A percentile compares a stretch with the other conserved stretches of the same genome.
Evolutionary conservation across 2,329 filamentous ascomycete species (phyloP).

Genomic region (Polychaeton citri): DNA sequence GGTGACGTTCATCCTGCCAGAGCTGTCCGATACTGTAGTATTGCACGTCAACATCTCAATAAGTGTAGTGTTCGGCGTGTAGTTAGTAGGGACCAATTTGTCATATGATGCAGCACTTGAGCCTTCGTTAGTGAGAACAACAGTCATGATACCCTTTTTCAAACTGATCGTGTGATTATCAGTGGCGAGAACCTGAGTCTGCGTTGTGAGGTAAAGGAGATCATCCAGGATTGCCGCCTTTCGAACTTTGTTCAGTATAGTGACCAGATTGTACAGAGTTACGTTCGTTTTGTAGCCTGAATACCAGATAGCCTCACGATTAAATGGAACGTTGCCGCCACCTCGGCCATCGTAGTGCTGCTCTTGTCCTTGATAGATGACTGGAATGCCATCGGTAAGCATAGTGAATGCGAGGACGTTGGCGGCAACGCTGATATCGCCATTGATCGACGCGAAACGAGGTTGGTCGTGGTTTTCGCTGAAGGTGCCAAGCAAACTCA

Average conservation of each 20-base stretch:
- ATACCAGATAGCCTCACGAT: conserved; percentile 26
- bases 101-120: conserved; percentile 10
- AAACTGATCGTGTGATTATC: conserved; percentile 29
- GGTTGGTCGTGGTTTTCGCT: conserved; percentile 24
- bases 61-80: conserved; percentile 13
- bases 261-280: conserved; percentile 27
- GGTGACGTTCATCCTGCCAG: conserved; percentile 19
- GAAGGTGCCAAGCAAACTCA: conserved; percentile 25
- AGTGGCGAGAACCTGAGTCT: conserved; percentile 24
- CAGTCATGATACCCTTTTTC: conserved; percentile 32
- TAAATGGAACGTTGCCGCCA: conserved; percentile 15
- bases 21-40: conserved; percentile 24
- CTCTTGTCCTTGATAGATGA: conserved; percentile 52
- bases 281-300: conserved; percentile 23
- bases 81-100: conserved; percentile 15
- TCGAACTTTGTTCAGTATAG: conserved; percentile 38
- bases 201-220: conserved; percentile 25
- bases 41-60: conserved; percentile 34
- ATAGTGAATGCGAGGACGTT: conserved; percentile 48
- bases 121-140: conserved; percentile 17
- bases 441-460: conserved; percentile 30
- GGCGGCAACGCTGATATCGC: conserved; percentile 41
- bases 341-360: conserved; percentile 35
- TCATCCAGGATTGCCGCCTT: conserved; percentile 26
- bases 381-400: conserved; percentile 46